Percentiles rank a stretch among this genome's conserved stretches.
These are phyloP conservation scores for Alternaria atra DNA, from an alignment of 2,329 filamentous ascomycete species.

Conservation along the genomic window DNA sequence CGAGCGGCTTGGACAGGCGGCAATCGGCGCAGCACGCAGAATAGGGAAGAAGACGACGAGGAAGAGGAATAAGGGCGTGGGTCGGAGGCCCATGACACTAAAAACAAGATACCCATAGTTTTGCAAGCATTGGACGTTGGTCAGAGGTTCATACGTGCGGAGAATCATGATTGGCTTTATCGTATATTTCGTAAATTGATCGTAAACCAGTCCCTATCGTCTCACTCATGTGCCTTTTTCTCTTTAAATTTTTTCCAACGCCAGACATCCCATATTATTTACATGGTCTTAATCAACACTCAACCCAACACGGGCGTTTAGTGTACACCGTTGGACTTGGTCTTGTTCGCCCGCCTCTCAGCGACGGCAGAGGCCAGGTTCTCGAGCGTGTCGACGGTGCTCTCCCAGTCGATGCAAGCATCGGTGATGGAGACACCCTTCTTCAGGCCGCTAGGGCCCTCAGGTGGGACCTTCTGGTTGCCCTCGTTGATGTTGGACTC, in stretches of 20 bases:
- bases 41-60: conserved; percentile 3
- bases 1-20: conserved; percentile 32
- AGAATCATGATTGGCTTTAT: not conserved
- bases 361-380: conserved; percentile 85
- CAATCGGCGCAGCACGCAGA: conserved; percentile 5
- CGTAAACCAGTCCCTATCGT: not conserved
- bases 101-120: conserved; percentile 8
- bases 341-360: conserved; percentile 67
- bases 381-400: conserved; percentile 81
- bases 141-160: not conserved
- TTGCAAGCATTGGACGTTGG: not conserved
- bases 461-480: conserved; percentile 78
- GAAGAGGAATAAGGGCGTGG: conserved; percentile 17
- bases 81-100: not conserved
- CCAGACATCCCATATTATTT: conserved; percentile 15
- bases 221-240: not conserved
- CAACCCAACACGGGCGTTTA: not conserved
- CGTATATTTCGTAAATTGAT: not conserved
- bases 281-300: conserved; percentile 5
- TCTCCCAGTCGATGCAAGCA: conserved; percentile 94
- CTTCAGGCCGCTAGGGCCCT: conserved; percentile 80
- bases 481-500: conserved; percentile 96
- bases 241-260: conserved; percentile 6
- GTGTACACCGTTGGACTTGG: conserved; percentile 33
- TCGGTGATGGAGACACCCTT: conserved; percentile 95